These are phyloP conservation scores for Cladophialophora exuberans DNA, from an alignment of 2,329 filamentous ascomycete genomes.

Conservation along the genomic window DNA sequence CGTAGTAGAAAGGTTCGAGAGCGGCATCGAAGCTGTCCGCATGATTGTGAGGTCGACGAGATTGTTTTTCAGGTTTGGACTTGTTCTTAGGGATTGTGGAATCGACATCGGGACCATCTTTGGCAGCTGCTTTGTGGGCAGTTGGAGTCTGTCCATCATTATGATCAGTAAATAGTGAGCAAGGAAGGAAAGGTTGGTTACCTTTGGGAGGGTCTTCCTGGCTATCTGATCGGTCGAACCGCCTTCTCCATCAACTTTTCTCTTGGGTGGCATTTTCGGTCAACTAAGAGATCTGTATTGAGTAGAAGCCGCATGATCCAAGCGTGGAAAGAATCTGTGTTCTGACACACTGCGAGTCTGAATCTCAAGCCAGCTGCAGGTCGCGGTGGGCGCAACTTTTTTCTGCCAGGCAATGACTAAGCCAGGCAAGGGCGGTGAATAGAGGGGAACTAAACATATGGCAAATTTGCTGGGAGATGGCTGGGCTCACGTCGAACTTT, in stretches of 20 bases:
- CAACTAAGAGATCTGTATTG: too few species aligned
- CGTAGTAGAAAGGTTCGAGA: constrained; percentile 71
- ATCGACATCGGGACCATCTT: constrained; percentile 2
- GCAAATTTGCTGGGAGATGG: too few species aligned
- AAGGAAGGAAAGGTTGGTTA: background rate
- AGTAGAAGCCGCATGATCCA: too few species aligned
- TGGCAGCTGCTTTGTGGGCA: constrained; percentile 18
- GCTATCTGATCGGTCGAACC: constrained; percentile 16
- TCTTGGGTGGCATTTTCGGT: constrained; percentile 32
- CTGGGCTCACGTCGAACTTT: too few species aligned
- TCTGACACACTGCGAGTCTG: too few species aligned
- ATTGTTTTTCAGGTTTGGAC: constrained; percentile 19
- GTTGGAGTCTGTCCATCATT: constrained; percentile 4
- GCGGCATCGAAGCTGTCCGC: constrained; percentile 62
- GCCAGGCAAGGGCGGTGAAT: constrained; percentile 16
- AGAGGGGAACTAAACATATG: too few species aligned
- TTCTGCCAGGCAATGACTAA: constrained; percentile 12
- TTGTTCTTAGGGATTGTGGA: constrained; percentile 5
- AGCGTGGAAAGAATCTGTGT: background rate
- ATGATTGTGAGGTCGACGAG: constrained; percentile 23
- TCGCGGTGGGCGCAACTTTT: constrained; percentile 18
- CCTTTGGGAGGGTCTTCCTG: constrained; percentile 27
- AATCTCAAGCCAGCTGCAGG: constrained; percentile 5
- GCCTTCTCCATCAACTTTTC: constrained; percentile 30
- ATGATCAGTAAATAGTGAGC: background rate